Evolutionary conservation across 352 stramenopile species (phyloP).

Genomic region (Phytophthora uliginosa): DNA sequence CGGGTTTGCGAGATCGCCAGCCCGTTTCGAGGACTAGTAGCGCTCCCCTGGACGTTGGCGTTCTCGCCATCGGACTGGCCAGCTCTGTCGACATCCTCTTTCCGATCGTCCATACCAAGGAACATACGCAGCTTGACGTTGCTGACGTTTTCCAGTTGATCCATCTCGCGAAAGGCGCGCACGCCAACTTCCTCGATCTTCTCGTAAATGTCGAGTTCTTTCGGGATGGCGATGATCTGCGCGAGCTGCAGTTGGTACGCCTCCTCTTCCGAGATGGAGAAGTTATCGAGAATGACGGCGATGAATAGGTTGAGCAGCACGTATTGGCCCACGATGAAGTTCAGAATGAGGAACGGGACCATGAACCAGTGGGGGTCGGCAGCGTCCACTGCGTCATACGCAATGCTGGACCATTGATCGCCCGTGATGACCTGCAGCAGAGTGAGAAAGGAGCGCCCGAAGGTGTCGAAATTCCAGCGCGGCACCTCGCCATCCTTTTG

Average conservation of each 20-base stretch:
- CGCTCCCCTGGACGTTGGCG: neutral
- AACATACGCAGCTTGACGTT: slow-evolving; percentile 87
- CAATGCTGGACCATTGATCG: slow-evolving; percentile 82
- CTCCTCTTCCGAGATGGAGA: slow-evolving; percentile 84
- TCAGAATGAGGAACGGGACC: slow-evolving; percentile 79
- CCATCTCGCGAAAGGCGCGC: slow-evolving; percentile 80
- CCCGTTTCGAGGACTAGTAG: slow-evolving; percentile 4
- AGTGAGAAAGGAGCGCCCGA: slow-evolving; percentile 75
- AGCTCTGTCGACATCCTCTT: slow-evolving; percentile 15
- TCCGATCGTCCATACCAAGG: slow-evolving; percentile 66
- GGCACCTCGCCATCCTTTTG: slow-evolving; percentile 51
- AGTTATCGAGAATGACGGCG: slow-evolving; percentile 88
- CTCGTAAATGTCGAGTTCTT: slow-evolving; percentile 86
- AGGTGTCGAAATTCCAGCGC: slow-evolving; percentile 87
- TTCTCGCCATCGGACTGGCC: neutral
- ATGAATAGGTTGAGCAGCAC: slow-evolving; percentile 89
- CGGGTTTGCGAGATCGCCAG: slow-evolving; percentile 6
- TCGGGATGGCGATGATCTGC: slow-evolving; percentile 86
- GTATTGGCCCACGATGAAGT: slow-evolving; percentile 84
- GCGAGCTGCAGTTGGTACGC: slow-evolving; percentile 86
- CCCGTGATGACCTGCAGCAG: slow-evolving; percentile 83
- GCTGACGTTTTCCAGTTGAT: slow-evolving; percentile 84
- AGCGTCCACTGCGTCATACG: slow-evolving; percentile 80
- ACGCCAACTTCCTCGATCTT: slow-evolving; percentile 86
- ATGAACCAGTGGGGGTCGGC: slow-evolving; percentile 75